phyloP scores from a whole-genome alignment of 2,329 filamentous ascomycete species.

The Chaetomiaceae sp. region DNA sequence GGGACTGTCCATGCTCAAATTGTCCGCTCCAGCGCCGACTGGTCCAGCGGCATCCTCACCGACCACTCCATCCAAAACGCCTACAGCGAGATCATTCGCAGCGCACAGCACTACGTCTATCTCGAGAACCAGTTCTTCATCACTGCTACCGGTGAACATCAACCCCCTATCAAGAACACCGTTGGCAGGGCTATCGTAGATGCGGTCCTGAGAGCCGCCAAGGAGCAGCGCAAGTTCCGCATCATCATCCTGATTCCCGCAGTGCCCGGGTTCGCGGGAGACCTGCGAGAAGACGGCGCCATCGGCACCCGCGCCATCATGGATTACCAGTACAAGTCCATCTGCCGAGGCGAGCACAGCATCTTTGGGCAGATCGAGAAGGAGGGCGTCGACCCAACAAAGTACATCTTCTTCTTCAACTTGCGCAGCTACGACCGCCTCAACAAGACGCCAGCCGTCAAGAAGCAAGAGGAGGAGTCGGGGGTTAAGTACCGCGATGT shows the following conservation, averaged over 20 bases:
- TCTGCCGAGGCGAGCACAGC: conserved; percentile 73
- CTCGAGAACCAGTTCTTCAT: conserved; percentile 99
- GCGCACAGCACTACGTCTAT: conserved; percentile 89
- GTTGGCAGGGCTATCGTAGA: conserved; percentile 89
- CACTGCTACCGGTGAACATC: conserved; percentile 85
- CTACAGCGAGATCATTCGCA: conserved; percentile 77
- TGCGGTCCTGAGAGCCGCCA: conserved; percentile 73
- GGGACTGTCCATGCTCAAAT: conserved; percentile 80
- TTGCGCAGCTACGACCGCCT: conserved; percentile 88
- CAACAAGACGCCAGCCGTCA: conserved; percentile 71
- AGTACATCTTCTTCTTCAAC: conserved; percentile 93
- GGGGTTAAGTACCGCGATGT: conserved; percentile 82
- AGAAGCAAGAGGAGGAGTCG: conserved; percentile 71
- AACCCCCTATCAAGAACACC: conserved; percentile 79
- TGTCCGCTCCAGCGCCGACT: conserved; percentile 86
- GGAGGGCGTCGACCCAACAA: conserved; percentile 68
- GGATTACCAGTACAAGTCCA: conserved; percentile 81
- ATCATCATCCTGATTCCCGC: conserved; percentile 88
- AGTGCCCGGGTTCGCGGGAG: conserved; percentile 79
- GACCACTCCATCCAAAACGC: conserved; percentile 87
- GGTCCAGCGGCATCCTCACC: conserved; percentile 84
- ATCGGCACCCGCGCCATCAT: conserved; percentile 79
- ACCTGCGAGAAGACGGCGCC: conserved; percentile 66
- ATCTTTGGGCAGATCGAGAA: conserved; percentile 74
- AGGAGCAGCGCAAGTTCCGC: conserved; percentile 81